A percentile compares a stretch with the other conserved stretches of the same genome.
phyloP scores from a whole-genome alignment of 228 moss, liverwort and hornwort species.

The Sphagnum magellanicum region DNA sequence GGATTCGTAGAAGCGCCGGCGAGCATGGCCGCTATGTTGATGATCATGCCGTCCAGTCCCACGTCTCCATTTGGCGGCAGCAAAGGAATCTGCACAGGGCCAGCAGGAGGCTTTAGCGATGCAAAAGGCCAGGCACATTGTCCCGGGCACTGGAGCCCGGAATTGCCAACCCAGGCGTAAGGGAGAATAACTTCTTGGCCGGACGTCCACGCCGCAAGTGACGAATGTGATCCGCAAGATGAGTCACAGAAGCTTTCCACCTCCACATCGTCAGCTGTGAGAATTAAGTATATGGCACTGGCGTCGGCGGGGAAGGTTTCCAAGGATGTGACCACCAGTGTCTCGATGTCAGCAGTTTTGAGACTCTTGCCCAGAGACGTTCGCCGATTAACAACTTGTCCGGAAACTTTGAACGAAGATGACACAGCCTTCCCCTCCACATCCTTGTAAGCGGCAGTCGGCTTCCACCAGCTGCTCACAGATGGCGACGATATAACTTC shows the following conservation, averaged over 20 bases:
- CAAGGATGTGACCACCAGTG: constrained; percentile 18
- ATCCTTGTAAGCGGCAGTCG: constrained; percentile 37
- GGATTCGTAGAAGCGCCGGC: constrained; percentile 53
- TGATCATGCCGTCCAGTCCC: constrained; percentile 27
- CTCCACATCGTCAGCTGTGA: constrained; percentile 25
- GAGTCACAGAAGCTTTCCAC: constrained; percentile 54
- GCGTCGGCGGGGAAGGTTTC: constrained; percentile 21
- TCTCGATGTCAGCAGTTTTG: constrained; percentile 31
- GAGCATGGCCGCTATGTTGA: constrained; percentile 48
- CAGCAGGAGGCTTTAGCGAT: constrained; percentile 1
- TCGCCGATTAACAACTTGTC: constrained; percentile 12
- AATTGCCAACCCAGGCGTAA: constrained; percentile 55
- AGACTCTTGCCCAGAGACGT: constrained; percentile 27
- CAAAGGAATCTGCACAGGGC: constrained; percentile 8
- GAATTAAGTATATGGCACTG: constrained; percentile 31
- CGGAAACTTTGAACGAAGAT: constrained; percentile 24
- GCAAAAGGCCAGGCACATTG: constrained; percentile 26
- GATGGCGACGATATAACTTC: constrained; percentile 19
- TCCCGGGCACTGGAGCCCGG: constrained; percentile 27
- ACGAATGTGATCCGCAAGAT: constrained; percentile 45
- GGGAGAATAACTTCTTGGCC: constrained; percentile 18
- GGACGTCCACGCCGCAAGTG: constrained; percentile 11
- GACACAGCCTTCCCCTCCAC: constrained; percentile 24
- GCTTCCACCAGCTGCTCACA: constrained; percentile 39
- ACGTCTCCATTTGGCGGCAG: constrained; percentile 43